These are phyloP conservation scores for Chytriomyces hyalinus DNA, from an alignment of 192 early-diverging fungal species.

Conservation along the genomic window DNA sequence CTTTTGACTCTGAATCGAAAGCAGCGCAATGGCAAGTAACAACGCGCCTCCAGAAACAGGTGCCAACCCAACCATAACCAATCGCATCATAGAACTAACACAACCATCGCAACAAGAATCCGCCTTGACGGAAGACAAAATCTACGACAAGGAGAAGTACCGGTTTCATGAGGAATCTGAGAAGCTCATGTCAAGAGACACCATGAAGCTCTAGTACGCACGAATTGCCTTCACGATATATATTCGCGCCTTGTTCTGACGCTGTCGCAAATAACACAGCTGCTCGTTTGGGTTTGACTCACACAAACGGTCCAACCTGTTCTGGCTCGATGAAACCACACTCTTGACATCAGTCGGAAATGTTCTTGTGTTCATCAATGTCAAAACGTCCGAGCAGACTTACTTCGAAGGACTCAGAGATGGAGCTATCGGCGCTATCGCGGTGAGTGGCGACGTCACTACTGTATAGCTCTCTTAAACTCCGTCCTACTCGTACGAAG, in stretches of 20 bases:
- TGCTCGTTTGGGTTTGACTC: conserved; percentile 64
- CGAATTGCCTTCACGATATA: neutral
- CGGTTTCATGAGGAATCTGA: conserved; percentile 24
- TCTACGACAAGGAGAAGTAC: conserved; percentile 34
- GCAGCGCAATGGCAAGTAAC: neutral
- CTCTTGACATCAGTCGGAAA: conserved; percentile 62
- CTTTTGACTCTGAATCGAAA: neutral
- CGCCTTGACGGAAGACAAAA: conserved; percentile 32
- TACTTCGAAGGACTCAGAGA: conserved; percentile 57
- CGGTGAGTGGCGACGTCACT: conserved; percentile 38
- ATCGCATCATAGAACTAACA: no score
- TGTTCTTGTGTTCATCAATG: conserved; percentile 60
- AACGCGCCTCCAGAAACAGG: no score
- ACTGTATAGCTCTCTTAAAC: conserved; percentile 13
- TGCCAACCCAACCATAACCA: no score
- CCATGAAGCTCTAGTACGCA: conserved; percentile 44
- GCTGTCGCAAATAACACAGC: conserved; percentile 23
- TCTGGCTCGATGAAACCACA: conserved; percentile 55
- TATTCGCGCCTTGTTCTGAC: neutral
- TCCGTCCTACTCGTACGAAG: conserved; percentile 14
- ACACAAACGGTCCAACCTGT: conserved; percentile 57
- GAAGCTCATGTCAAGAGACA: conserved; percentile 39
- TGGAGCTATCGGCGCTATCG: conserved; percentile 61
- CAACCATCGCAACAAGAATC: neutral
- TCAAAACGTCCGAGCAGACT: conserved; percentile 52